Base-by-base conservation (phyloP, 2,329 filamentous ascomycete species). In the Claviceps sp. region DNA sequence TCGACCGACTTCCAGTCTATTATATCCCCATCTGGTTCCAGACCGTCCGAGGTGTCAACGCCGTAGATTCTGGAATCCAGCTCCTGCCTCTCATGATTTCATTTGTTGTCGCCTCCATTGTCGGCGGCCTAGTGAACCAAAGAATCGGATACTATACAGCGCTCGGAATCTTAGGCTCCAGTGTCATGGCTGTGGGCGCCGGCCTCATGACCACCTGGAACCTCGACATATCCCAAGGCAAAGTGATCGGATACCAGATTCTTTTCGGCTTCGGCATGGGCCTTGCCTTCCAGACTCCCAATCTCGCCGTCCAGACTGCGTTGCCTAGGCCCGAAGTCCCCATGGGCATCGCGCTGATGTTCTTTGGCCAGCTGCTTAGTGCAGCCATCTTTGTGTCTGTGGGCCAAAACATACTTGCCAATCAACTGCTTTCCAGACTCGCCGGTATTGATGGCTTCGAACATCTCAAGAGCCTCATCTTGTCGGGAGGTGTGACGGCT, bases 211-310 rank as follows among this genome's bases (percentile, higher is more conserved):
- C 72, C 51, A 83, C 78, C 0, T 72, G 82, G 37, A 65, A 62
- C 16, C 71, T 73, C 1, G 56, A 63, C 48, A 75, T 75, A 14
- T 63, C 66, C 2, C 70, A 72, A 1, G 63, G 68, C 2, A 70
- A 76, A 54, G 84, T 80, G 80, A 78, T 82, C 52, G 76, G 70
- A 13, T 83, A 70, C 58, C 78, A 83, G 58, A 76, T 79, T 52
- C 60, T 84, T 20, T 68, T 74, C 6, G 81, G 81, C 18, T 73
- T 79, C 48, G 80, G 80, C 1, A 60, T 82, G 4, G 81, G 81
- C 2, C 66, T 77, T 24, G 75, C 76, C 5, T 76, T 84, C 69
- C 79, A 83, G 59, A 73, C 77, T 3, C 68, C 75, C 16, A 68
- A 71, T 51, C 73, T 83, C 20, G 78, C 78, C 2, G 71, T 77